Evolutionary conservation across 1,284 basidiomycete genomes (phyloP), one percentile per base, ranked within the genome.

Genomic region (Austropuccinia psidii): DNA sequence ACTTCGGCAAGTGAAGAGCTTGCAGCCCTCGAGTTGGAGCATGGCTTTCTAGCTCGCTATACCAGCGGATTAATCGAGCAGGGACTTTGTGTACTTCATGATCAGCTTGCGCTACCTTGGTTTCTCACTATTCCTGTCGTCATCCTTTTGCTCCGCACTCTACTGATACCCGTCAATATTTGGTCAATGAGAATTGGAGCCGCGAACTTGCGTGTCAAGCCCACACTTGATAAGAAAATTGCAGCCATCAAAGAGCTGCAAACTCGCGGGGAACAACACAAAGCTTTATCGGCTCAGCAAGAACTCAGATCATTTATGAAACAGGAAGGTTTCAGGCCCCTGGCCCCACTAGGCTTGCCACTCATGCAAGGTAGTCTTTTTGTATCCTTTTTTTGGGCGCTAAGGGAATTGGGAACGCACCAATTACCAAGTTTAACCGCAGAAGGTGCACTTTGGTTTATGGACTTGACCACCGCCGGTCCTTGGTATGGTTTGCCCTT

Each of bases 311-410:
- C 66, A 29, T 68, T 41, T 27, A 68, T 68, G 66, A 68, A 55
- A 27, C 17, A 29, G 29, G 52, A 68, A 55, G 66, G 66, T 6
- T 68, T 68, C 49, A 54, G 66, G 31, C 66, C 66, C 15, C 31
- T 68, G 37, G 66, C 66, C 8, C 66, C 66, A 29, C 39, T 68
- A 8, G 66, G 50, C 50, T 57, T 68, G 21, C 66, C 66, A 11
- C 50, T 57, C 27, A 19, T 68, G 19, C 66, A 68, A 37, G 66
- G 66, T n/a, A 55, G 50, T 57, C 52, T 68, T 31, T 68, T 68
- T 39, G 66, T 68, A 37, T 68, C 66, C n/a, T 68, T 55, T n/a
- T 68, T 68, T 27, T 68, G 66, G 66, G 66, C 66, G 29, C 52
- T 68, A 19, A 52, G 66, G 33, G 66, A 68, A 39, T 39, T 68